phyloP scores from a whole-genome alignment of 2,329 filamentous ascomycete genomes.

The Fusarium devonianum region DNA sequence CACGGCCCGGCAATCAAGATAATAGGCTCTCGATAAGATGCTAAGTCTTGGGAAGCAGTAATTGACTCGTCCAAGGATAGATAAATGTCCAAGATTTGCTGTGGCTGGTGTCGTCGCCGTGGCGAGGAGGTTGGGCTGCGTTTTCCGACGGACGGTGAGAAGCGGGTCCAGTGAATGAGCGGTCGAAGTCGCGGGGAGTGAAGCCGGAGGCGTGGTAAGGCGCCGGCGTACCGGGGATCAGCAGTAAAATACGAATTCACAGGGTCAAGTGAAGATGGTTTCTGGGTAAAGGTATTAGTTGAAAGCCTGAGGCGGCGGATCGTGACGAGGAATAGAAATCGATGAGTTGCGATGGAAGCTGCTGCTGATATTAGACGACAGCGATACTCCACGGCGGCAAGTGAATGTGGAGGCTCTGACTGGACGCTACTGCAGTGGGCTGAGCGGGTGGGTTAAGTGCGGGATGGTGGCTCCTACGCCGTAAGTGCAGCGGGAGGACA shows the following conservation, averaged over 20 bases:
- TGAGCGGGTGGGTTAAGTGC: constrained; percentile 32
- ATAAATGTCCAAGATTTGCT: constrained; percentile 22
- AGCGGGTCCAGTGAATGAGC: constrained; percentile 39
- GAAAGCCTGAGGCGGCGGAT: constrained; percentile 30
- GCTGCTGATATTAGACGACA: constrained; percentile 40
- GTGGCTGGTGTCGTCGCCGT: constrained; percentile 29
- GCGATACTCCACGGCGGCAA: constrained; percentile 33
- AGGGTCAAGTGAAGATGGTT: constrained; percentile 12
- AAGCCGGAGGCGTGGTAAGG: constrained; percentile 29
- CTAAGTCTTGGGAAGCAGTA: constrained; percentile 24
- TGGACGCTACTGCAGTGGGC: constrained; percentile 36
- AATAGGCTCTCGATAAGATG: constrained; percentile 19
- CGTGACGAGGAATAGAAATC: constrained; percentile 21
- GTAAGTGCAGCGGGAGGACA: constrained; percentile 35
- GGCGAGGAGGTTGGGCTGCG: constrained; percentile 38
- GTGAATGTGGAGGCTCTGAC: constrained; percentile 33
- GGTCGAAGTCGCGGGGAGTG: constrained; percentile 32
- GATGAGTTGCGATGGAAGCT: constrained; percentile 33
- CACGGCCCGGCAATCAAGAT: constrained; percentile 29
- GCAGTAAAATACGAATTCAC: constrained; percentile 11
- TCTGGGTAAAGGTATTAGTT: constrained; percentile 22
- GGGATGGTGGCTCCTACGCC: constrained; percentile 31
- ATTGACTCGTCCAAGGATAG: constrained; percentile 26
- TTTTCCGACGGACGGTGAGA: constrained; percentile 36
- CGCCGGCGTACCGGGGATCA: constrained; percentile 17